phyloP scores from a whole-genome alignment of 352 stramenopile genomes.

The Elongisporangium prolatum region DNA sequence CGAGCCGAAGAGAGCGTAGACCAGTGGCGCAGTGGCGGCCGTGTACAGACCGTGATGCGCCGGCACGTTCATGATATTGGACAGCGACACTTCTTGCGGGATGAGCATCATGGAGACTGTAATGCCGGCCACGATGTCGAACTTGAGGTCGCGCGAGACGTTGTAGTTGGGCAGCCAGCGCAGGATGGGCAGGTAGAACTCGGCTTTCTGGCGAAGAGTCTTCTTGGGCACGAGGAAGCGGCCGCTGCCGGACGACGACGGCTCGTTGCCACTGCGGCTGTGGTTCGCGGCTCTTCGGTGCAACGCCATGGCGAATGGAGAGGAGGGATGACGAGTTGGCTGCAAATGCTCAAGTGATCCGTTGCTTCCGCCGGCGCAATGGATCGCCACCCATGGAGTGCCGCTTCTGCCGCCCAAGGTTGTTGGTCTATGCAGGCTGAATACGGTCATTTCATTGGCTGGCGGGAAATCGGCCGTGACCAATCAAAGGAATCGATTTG shows the following conservation, averaged over 20 bases:
- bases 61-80: slow-evolving; percentile 82
- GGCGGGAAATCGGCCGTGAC: too few species aligned
- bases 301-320: not conserved
- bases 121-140: slow-evolving; percentile 42
- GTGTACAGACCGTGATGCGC: slow-evolving; percentile 88
- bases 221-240: slow-evolving; percentile 20
- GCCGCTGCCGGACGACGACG: slow-evolving; percentile 17
- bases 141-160: slow-evolving; percentile 41
- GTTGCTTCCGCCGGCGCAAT: too few species aligned
- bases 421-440: too few species aligned
- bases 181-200: slow-evolving; percentile 37
- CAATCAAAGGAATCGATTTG: too few species aligned
- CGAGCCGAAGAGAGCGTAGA: slow-evolving; percentile 83
- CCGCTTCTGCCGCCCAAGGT: too few species aligned
- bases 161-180: slow-evolving; percentile 55
- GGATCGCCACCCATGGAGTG: too few species aligned
- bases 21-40: slow-evolving; percentile 70
- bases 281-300: slow-evolving; percentile 50
- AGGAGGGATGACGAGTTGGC: too few species aligned
- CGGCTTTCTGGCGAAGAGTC: slow-evolving; percentile 11
- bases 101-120: slow-evolving; percentile 86
- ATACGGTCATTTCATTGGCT: too few species aligned
- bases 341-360: slow-evolving; percentile 11
- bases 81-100: slow-evolving; percentile 85
- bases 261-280: slow-evolving; percentile 4